Evolutionary conservation across 495 filamentous ascomycete species (phyloP).

Genomic region (Neurospora sp.): DNA sequence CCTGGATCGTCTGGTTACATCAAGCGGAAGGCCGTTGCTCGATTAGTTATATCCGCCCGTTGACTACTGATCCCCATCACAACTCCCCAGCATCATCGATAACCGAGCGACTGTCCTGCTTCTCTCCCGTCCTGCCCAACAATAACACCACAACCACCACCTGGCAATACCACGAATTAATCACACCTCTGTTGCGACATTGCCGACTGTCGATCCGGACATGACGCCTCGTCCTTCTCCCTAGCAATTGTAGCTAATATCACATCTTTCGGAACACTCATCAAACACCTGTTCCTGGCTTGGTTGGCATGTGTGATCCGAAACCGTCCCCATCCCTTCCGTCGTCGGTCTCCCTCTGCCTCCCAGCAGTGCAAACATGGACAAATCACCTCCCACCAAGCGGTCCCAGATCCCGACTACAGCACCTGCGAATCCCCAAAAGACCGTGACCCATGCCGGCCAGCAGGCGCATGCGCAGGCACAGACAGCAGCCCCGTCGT

Average conservation of each 20-base stretch:
- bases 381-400: conserved; percentile 24
- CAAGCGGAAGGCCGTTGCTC: neutral
- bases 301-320: conserved; percentile 22
- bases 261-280: conserved; percentile 11
- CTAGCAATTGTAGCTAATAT: conserved; percentile 1
- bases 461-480: neutral
- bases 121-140: neutral
- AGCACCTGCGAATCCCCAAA: neutral
- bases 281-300: conserved; percentile 15
- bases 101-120: neutral
- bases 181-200: neutral
- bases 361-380: conserved; percentile 21
- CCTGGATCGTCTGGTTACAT: neutral
- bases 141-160: neutral
- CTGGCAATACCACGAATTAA: neutral
- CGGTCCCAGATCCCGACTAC: conserved; percentile 1
- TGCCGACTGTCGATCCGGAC: neutral
- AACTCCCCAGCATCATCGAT: neutral
- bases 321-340: conserved; percentile 11
- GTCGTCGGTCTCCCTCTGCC: conserved; percentile 1
- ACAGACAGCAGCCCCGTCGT: neutral
- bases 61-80: neutral
- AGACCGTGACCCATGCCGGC: neutral
- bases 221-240: neutral
- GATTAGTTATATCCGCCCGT: neutral